Percentiles rank a stretch among this genome's conserved stretches.
These are phyloP conservation scores for Backusella westeae DNA, from an alignment of 192 early-diverging fungal genomes.

Conservation along the genomic window DNA sequence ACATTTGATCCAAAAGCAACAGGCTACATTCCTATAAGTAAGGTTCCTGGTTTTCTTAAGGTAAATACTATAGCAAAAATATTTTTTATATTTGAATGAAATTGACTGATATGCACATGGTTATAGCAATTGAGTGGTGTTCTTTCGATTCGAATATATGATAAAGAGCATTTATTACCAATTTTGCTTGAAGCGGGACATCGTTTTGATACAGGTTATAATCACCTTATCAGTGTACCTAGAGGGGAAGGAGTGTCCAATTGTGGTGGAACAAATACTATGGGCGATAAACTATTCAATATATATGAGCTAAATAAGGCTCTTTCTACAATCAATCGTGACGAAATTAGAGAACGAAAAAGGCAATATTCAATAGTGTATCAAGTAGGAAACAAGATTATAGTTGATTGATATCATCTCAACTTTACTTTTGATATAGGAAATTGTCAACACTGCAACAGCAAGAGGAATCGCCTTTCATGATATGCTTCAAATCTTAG, in stretches of 20 bases:
- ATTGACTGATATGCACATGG: neutral
- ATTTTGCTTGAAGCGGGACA: slow-evolving; percentile 14
- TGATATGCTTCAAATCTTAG: slow-evolving; percentile 12
- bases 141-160: slow-evolving; percentile 20
- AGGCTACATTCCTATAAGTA: slow-evolving; percentile 18
- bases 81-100: neutral
- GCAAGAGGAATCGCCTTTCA: slow-evolving; percentile 18
- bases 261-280: neutral
- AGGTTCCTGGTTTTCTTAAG: slow-evolving; percentile 21
- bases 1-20: slow-evolving; percentile 21
- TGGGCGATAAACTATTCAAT: slow-evolving; percentile 8
- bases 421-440: neutral
- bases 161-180: neutral
- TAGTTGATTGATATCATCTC: neutral
- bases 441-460: neutral
- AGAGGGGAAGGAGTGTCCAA: neutral
- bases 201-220: slow-evolving; percentile 4
- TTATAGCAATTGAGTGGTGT: slow-evolving; percentile 22
- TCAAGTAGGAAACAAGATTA: slow-evolving; percentile 8
- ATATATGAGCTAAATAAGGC: slow-evolving; percentile 14
- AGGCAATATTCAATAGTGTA: slow-evolving; percentile 17
- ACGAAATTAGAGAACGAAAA: slow-evolving; percentile 5
- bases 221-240: slow-evolving; percentile 8
- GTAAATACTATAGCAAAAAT: neutral
- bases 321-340: slow-evolving; percentile 18